Evolutionary conservation across 768 basidiomycete species (phyloP), one percentile per base, ranked within the genome.

Genomic region (Daedalea quercina): DNA sequence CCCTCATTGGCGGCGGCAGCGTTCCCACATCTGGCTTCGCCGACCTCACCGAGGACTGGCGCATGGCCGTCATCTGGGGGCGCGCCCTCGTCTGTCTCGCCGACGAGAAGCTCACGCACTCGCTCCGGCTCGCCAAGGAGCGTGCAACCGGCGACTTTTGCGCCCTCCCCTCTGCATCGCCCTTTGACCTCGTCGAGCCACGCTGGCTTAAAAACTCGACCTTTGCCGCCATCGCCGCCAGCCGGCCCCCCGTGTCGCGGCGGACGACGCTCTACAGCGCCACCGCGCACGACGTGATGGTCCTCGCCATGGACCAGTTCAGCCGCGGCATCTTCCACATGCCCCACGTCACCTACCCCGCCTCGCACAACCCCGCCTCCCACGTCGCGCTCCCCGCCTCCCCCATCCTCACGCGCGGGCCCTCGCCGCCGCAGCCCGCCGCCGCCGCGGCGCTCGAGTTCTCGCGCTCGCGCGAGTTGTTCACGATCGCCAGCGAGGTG

Each of bases 271-370:
- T 82, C 9, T 59, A 67, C 17, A 63, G 62, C 3, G 69, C 73
- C 3, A 64, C 69, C 13, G 70, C 79, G 6, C 65, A 78, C 63
- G 81, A 82, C 42, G 64, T 86, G 40, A 68, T 85, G 66, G 64
- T 74, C 15, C 70, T 83, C 28, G 83, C 85, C 8, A 80, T 82
- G 70, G 85, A 85, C 64, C 84, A 85, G 56, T 84, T 85, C 62
- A 77, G 77, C 4, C 71, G 83, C 20, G 85, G 83, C 6, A 84
- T 85, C 52, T 80, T 87, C 62, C 79, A 84, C 63, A 84, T 85
- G 84, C 85, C 84, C 1, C 82, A 81, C 57, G 73, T 70, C 7
- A 63, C 65, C 19, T 67, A 67, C 48, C 41, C 61, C 22, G 44
- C 52, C 20, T 35, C 59, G 12, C 62, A 59, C 50, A 60, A 61